These are phyloP conservation scores for Melaleuca quinquenervia DNA, from an alignment of 345 rosid species.

Conservation along the genomic window DNA sequence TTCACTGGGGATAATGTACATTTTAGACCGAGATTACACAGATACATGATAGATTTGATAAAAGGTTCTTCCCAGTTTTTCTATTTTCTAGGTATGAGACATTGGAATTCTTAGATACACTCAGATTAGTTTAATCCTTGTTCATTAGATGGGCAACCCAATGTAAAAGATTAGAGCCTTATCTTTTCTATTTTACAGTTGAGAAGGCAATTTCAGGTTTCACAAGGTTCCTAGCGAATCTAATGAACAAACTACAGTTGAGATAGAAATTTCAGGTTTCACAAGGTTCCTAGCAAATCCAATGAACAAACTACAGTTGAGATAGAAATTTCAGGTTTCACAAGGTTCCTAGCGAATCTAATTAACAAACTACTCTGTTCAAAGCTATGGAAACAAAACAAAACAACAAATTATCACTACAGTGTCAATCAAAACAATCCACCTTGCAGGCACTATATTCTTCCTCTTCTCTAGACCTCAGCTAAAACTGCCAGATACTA, in stretches of 20 bases:
- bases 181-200: not conserved
- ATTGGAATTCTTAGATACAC: not conserved
- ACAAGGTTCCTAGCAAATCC: not conserved
- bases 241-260: not conserved
- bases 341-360: not conserved
- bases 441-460: not conserved
- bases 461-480: not conserved
- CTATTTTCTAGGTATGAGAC: not conserved
- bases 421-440: not conserved
- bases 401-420: not conserved
- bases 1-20: slow-evolving; percentile 13
- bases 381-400: not conserved
- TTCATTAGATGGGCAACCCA: not conserved
- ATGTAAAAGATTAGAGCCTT: not conserved
- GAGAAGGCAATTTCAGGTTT: not conserved
- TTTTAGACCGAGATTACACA: slow-evolving; percentile 2
- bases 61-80: not conserved
- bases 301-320: not conserved
- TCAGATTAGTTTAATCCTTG: not conserved
- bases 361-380: not conserved
- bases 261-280: not conserved
- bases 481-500: not conserved
- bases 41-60: not conserved
- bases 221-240: not conserved
- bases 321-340: not conserved